Base-by-base conservation (phyloP, 2,329 filamentous ascomycete species). In the Emmonsiellopsis sp. region DNA sequence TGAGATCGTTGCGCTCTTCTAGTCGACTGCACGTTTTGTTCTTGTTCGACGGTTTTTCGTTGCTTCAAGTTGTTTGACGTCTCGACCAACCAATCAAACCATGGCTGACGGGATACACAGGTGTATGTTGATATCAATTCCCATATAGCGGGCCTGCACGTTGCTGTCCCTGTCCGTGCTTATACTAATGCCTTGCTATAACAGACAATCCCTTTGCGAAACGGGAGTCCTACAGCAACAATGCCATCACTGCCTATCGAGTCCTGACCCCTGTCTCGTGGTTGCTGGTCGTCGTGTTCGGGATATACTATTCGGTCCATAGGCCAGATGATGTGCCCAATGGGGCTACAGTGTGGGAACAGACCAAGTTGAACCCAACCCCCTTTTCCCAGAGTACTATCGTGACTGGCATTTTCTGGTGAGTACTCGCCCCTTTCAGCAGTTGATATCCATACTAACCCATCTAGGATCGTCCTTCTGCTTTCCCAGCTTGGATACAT, bases 401-500 rank as follows among this genome's bases (percentile, higher is more conserved):
- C 56, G 74, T 83, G 49, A 76, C 75, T 1, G 73, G 80, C 56
- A 81, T 94, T 59, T 95, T 92, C 78, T 94, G 88, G 87, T 87
- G 70, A 58, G 72, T 57, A 39, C 36, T 62, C 52, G 13, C 33
- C 33, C 6, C 37, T 34, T 11, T 27, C 4, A 11, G 6, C 27
- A 10, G 33, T 17, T 17, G 21, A 33, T 37, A 33, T 54, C 33
- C 49, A 56, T 17, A n/a, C 36, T 39, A 39, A 39, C 36, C 13
- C 27, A 37, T 40, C 14, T 55, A 88, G 85, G 84, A 70, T 89
- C 57, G 71, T 84, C 49, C 79, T 94, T 55, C 87, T 88, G 66
- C 69, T 90, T 61, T 76, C 88, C 39, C 90, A 95, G 67, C 72
- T 85, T 51, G 83, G 80, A 61, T 95, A 94, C 69, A 76, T 90